phyloP scores from a whole-genome alignment of 2,329 filamentous ascomycete genomes.

The Iodosphaeria phyllophila region DNA sequence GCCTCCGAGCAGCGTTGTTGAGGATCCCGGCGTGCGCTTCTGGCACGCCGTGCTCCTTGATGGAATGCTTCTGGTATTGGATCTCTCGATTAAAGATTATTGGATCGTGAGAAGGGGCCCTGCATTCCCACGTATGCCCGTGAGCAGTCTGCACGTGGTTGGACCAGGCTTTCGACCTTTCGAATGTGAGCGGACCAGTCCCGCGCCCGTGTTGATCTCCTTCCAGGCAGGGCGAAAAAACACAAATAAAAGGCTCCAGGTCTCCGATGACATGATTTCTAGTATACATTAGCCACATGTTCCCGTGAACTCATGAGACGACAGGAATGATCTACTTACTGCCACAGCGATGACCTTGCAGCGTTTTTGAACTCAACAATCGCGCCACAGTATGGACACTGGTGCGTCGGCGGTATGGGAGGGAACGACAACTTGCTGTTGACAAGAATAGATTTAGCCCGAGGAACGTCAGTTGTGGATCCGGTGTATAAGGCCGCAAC shows the following conservation, averaged over 20 bases:
- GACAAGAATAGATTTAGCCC: conserved; percentile 7
- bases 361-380: conserved; percentile 5
- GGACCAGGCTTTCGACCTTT: conserved; percentile 7
- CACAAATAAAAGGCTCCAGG: conserved; percentile 6
- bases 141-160: conserved; percentile 10
- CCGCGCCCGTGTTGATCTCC: conserved; percentile 2
- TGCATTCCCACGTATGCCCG: conserved; percentile 12
- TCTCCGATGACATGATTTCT: conserved; percentile 6
- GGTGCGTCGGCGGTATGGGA: conserved; percentile 3
- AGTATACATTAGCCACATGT: conserved; percentile 1
- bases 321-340: conserved; percentile 1
- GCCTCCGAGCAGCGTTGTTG: conserved; percentile 10
- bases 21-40: conserved; percentile 7
- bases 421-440: conserved; percentile 8
- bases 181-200: conserved; percentile 5
- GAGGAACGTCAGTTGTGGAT: conserved; percentile 5
- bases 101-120: conserved; percentile 10
- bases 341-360: conserved; percentile 5
- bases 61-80: conserved; percentile 10
- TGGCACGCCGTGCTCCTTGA: conserved; percentile 21
- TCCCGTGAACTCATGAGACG: conserved; percentile 3
- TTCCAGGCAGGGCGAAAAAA: conserved; percentile 3
- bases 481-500: conserved; percentile 6
- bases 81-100: conserved; percentile 9
- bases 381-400: conserved; percentile 8